Evolutionary conservation across 2,329 filamentous ascomycete genomes (phyloP).

Genomic region (Fusarium sp.): DNA sequence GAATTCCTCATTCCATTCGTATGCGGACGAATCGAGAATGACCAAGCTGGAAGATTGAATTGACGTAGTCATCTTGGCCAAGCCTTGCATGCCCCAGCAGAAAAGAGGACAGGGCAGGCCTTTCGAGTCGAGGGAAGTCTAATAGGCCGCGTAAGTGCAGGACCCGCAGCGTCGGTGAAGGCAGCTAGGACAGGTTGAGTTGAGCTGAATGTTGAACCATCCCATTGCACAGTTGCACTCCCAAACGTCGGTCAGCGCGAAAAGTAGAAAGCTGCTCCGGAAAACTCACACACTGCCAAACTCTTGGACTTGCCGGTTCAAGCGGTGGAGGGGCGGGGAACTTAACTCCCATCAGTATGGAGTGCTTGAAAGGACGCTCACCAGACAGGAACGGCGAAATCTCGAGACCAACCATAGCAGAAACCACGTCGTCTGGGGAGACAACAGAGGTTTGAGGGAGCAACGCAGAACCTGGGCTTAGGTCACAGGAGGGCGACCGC

Average conservation of each 20-base stretch:
- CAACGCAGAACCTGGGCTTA: not conserved
- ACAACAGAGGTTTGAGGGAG: not conserved
- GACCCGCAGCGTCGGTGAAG: no score
- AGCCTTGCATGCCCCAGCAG: rapidly evolving
- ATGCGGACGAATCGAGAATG: not conserved
- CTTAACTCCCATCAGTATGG: not conserved
- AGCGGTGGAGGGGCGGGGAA: not conserved
- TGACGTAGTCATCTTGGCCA: rapidly evolving
- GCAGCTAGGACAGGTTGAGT: no score
- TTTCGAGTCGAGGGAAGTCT: not conserved
- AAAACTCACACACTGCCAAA: not conserved
- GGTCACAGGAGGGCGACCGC: rapidly evolving
- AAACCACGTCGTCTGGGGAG: not conserved
- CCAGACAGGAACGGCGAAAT: not conserved
- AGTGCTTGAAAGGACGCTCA: not conserved
- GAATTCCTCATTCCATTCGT: not conserved
- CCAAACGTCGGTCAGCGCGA: not conserved
- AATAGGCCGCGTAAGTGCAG: no score
- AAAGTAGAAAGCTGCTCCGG: rapidly evolving
- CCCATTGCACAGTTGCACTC: not conserved
- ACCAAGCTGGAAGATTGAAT: rapidly evolving
- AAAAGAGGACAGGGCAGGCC: not conserved
- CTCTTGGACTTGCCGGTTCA: rapidly evolving
- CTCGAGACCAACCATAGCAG: not conserved
- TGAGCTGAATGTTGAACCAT: no score